phyloP scores from a whole-genome alignment of 257 asterid species.

The Mentha longifolia region DNA sequence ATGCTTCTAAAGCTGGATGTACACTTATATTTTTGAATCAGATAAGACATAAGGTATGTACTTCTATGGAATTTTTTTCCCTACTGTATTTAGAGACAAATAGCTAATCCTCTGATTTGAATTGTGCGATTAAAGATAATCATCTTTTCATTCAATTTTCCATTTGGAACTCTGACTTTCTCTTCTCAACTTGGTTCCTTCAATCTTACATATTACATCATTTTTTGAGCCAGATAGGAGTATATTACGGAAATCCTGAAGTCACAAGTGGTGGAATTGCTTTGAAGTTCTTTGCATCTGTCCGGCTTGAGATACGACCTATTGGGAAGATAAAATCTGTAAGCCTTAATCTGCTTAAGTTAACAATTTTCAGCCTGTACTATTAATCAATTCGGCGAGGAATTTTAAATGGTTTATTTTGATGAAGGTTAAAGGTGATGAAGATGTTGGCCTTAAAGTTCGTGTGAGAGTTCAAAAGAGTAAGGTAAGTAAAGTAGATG shows the following conservation, averaged over 20 bases:
- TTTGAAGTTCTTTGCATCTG: constrained; percentile 94
- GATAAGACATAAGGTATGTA: constrained; percentile 87
- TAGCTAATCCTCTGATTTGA: constrained; percentile 13
- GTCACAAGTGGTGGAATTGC: constrained; percentile 99
- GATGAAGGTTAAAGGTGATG: constrained; percentile 87
- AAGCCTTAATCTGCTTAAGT: constrained; percentile 42
- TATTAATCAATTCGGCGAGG: constrained; percentile 6
- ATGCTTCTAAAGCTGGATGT: constrained; percentile 99
- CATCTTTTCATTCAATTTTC: background rate
- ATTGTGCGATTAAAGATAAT: constrained; percentile 5
- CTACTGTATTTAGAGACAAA: constrained; percentile 23
- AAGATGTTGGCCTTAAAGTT: constrained; percentile 89
- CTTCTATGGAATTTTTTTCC: constrained; percentile 2
- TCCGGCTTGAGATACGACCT: constrained; percentile 97
- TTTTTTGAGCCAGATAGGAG: constrained; percentile 78
- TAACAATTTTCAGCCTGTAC: constrained; percentile 2
- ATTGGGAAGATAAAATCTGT: constrained; percentile 98
- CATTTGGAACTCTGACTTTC: background rate
- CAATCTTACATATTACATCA: constrained; percentile 27
- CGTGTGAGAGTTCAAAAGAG: constrained; percentile 99
- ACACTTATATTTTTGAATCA: constrained; percentile 94
- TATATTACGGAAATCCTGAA: constrained; percentile 96
- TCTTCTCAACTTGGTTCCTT: constrained; percentile 18
- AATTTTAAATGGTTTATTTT: constrained; percentile 30
- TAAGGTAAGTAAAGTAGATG: constrained; percentile 54